These are phyloP conservation scores for Mycena vitilis DNA, from an alignment of 768 basidiomycete species.

Conservation along the genomic window DNA sequence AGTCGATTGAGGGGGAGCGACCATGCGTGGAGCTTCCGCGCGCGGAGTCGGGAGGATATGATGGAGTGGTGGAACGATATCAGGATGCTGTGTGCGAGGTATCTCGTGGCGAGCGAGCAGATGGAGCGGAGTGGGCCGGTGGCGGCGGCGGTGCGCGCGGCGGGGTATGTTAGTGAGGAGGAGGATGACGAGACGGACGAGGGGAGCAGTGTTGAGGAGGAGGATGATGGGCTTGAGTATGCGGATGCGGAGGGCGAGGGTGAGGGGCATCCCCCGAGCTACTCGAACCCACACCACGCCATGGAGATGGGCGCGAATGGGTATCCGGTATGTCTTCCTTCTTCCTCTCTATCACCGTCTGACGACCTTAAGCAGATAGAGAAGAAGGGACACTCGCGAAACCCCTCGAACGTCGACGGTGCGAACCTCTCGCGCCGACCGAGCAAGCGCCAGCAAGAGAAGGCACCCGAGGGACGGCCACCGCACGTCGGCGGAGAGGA, in stretches of 20 bases:
- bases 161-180: slow-evolving; percentile 88
- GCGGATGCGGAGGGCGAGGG: slow-evolving; percentile 50
- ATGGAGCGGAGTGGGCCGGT: slow-evolving; percentile 95
- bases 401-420: slow-evolving; percentile 38
- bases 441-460: slow-evolving; percentile 76
- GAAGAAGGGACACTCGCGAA: slow-evolving; percentile 46
- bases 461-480: slow-evolving; percentile 71
- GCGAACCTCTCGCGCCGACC: slow-evolving; percentile 54
- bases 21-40: slow-evolving; percentile 90
- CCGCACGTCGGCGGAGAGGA: slow-evolving; percentile 43
- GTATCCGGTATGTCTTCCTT: slow-evolving; percentile 65
- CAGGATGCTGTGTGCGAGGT: slow-evolving; percentile 91
- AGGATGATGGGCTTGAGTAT: slow-evolving; percentile 51
- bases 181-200: slow-evolving; percentile 69
- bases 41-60: slow-evolving; percentile 93
- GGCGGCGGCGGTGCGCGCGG: slow-evolving; percentile 89
- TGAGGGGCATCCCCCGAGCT: slow-evolving; percentile 61
- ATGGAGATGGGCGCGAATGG: slow-evolving; percentile 65
- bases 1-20: slow-evolving; percentile 49
- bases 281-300: slow-evolving; percentile 59
- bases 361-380: slow-evolving; percentile 44
- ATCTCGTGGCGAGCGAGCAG: slow-evolving; percentile 92
- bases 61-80: slow-evolving; percentile 99
- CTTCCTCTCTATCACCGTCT: neutral
- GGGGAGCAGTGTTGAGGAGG: slow-evolving; percentile 70